These are phyloP conservation scores for Cyclocybe cylindracea DNA, from an alignment of 768 basidiomycete species.

Conservation along the genomic window DNA sequence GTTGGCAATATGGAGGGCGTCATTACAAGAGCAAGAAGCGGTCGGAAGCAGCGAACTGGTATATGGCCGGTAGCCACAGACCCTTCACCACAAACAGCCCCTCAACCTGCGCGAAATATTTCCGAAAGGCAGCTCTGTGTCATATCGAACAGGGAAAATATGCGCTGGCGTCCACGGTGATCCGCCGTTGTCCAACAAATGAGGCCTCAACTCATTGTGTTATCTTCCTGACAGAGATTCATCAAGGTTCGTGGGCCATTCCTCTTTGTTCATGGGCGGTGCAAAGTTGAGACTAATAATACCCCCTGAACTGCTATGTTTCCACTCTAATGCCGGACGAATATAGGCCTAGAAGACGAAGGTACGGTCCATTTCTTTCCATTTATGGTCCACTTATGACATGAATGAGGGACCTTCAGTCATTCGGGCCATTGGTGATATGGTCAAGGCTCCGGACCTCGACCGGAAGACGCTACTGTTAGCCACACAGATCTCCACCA, in stretches of 20 bases:
- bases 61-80: slow-evolving; percentile 65
- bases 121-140: slow-evolving; percentile 83
- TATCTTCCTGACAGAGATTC: slow-evolving; percentile 67
- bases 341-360: slow-evolving; percentile 77
- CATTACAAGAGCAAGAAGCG: slow-evolving; percentile 75
- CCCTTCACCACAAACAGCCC: slow-evolving; percentile 59
- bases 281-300: slow-evolving; percentile 4
- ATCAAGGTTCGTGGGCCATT: slow-evolving; percentile 65
- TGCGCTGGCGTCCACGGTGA: slow-evolving; percentile 65
- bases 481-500: slow-evolving; percentile 85
- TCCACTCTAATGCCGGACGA: slow-evolving; percentile 2
- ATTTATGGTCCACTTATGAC: slow-evolving; percentile 3
- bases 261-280: neutral
- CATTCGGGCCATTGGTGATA: slow-evolving; percentile 63
- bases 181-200: slow-evolving; percentile 69
- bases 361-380: slow-evolving; percentile 43
- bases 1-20: slow-evolving; percentile 86
- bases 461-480: slow-evolving; percentile 85
- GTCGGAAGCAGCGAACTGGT: slow-evolving; percentile 83
- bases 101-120: slow-evolving; percentile 64
- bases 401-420: slow-evolving; percentile 38
- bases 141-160: slow-evolving; percentile 79
- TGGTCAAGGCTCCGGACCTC: slow-evolving; percentile 76
- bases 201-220: slow-evolving; percentile 84
- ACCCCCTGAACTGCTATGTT: slow-evolving; percentile 2